A percentile compares a stretch with the other conserved stretches of the same genome.
phyloP scores from a whole-genome alignment of 352 stramenopile species.

The Phytopythium sindhum region DNA sequence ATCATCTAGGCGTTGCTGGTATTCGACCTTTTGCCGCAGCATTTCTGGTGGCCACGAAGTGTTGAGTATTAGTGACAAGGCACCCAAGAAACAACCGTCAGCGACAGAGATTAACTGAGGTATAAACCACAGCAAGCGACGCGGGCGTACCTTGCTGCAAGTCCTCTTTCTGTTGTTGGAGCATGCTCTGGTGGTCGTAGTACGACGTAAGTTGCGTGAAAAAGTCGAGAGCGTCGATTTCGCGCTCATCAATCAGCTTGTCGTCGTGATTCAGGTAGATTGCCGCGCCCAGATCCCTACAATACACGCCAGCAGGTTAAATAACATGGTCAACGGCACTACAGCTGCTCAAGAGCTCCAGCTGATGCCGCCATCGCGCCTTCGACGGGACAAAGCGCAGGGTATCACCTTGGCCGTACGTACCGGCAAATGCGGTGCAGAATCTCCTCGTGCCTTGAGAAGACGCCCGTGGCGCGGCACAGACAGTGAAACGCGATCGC shows the following conservation, averaged over 20 bases:
- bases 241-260: conserved; percentile 19
- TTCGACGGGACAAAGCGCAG: too few species aligned
- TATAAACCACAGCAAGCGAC: background rate
- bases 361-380: background rate
- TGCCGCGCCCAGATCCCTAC: conserved; percentile 45
- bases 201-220: conserved; percentile 58
- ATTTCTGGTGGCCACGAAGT: conserved; percentile 27
- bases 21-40: conserved; percentile 21
- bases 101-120: background rate
- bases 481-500: conserved; percentile 75
- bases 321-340: background rate
- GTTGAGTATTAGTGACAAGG: background rate
- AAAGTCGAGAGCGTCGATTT: conserved; percentile 58
- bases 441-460: conserved; percentile 55
- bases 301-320: background rate
- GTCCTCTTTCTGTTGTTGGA: conserved; percentile 41
- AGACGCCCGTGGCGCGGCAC: conserved; percentile 55
- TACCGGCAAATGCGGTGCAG: conserved; percentile 55
- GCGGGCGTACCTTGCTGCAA: conserved; percentile 37
- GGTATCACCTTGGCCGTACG: background rate
- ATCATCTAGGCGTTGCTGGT: conserved; percentile 30
- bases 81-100: too few species aligned
- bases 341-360: background rate
- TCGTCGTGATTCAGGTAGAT: conserved; percentile 53
- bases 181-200: conserved; percentile 50